Percentiles rank a stretch among this genome's conserved stretches.
Conservation (phyloP, 306 rosid genomes). For the Albizia julibrissin region DNA sequence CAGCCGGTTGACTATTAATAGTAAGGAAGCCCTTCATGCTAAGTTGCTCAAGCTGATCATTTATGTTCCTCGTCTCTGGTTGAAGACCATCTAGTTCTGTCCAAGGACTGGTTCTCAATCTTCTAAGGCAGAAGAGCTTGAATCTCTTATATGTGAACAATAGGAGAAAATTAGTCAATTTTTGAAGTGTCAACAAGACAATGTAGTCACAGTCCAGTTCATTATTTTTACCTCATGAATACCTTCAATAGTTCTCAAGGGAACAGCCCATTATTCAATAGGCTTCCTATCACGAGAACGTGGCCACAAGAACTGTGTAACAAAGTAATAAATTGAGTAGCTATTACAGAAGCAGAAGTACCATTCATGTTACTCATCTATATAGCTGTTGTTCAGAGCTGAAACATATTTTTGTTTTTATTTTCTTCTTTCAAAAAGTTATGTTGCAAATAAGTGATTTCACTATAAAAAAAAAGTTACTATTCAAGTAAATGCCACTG, state of each 20-base stretch:
- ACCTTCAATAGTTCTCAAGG: constrained; percentile 74
- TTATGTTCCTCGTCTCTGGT: constrained; percentile 87
- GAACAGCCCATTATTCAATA: constrained; percentile 88
- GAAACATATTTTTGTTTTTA: not conserved
- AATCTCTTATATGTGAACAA: constrained; percentile 65
- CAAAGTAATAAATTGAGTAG: constrained; percentile 9
- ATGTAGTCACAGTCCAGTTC: not conserved
- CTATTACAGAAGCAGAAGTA: constrained; percentile 17
- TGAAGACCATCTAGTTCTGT: constrained; percentile 95
- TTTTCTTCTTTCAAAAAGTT: not conserved
- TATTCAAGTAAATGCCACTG: not conserved
- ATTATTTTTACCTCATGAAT: constrained; percentile 67
- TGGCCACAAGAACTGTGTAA: constrained; percentile 89
- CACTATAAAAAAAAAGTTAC: not conserved
- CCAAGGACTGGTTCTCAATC: constrained; percentile 95
- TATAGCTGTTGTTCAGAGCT: not conserved
- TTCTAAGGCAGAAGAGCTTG: constrained; percentile 76
- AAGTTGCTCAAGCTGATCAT: constrained; percentile 72
- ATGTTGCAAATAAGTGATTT: not conserved
- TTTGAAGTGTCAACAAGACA: not conserved
- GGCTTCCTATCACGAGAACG: constrained; percentile 90
- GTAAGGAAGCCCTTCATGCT: constrained; percentile 83
- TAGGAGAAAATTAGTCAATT: constrained; percentile 19
- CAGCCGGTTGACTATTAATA: constrained; percentile 96
- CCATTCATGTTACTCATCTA: not conserved